Evolutionary conservation across 2,329 filamentous ascomycete species (phyloP), one percentile per base, ranked within the genome.

Genomic region (Claviceps arundinis): DNA sequence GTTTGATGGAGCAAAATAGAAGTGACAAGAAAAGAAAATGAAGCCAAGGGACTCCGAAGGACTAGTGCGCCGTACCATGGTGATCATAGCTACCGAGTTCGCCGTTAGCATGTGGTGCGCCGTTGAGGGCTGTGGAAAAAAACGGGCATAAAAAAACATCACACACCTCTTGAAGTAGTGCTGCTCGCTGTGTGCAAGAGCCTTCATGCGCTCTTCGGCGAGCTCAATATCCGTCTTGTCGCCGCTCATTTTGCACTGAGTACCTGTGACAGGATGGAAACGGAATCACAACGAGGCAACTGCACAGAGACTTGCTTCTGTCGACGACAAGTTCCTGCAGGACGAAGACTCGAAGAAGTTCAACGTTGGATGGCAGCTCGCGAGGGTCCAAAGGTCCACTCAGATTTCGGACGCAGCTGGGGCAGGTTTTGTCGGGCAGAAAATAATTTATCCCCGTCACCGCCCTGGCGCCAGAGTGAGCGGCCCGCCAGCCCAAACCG

Each of bases 141-240:
- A 5, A 19, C 6, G 16, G 7, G 22, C 17, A 34, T 26, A 14
- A 22, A 4, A 50, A 13, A 43, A 14, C 7, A 19, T 19, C 54
- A 68, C 62, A 57, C 55, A 94, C 90, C 89, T 95, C 75, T 96
- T 97, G 76, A 97, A 97, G 77, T 97, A 98, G 72, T 97, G 93
- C 70, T 94, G 89, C 77, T 98, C 93, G 58, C 90, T 93, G 74
- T 95, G 90, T 68, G 87, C 85, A 79, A 95, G 84, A 61, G 73
- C 69, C 66, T 84, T 82, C 70, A 87, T 77, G 70, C 75, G 73
- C 66, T 77, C 68, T 72, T 83, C 80, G 48, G 78, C 79, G 58
- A 71, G 66, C 64, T 80, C 78, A 54, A 81, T 71, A 45, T 81
- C 78, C 76, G 78, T 80, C 56, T 73, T 74, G 55, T 73, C 71